Base-by-base conservation (phyloP, 1,284 basidiomycete species). In the Termitomyces sp. region DNA sequence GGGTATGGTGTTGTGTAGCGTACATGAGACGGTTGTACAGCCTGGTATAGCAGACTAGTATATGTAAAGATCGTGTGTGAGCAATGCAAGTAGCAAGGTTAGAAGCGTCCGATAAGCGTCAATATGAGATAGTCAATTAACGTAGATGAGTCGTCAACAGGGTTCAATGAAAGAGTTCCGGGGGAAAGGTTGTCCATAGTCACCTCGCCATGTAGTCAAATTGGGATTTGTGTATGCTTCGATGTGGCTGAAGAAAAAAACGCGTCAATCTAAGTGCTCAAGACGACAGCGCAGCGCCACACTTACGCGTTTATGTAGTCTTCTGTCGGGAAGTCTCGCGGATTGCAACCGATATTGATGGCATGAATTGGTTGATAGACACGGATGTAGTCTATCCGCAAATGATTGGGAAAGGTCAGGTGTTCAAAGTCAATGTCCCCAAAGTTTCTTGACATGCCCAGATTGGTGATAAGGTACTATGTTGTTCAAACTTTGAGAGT, bases 341-440 rank as follows among this genome's bases (percentile, higher is more conserved):
- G 88, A 60, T 88, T 75, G 60, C 88, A 91, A 13, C 87, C 86
- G 40, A 90, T 73, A 60, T 83, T 84, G 33, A 78, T 79, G 5
- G 74, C 66, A 28, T 78, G 66, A 26, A 71, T 66, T 30, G 78
- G 74, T 57, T 84, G 84, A 62, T 87, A 88, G 1, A 90, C 80
- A 14, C 87, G 73, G 42, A 90, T 77, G 61, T 85, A 91, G 63
- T 91, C 88, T 37, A 91, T 68, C 30, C 72, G 72, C 77, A 88
- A 76, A 56, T 78, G 73, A 1, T 72, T 76, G 3, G 88, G 86
- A 66, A 84, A 87, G 8, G 69, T 69, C 30, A 88, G 68, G 54
- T 83, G 66, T 1, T 62, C 65, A 37, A 83, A 73, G 59, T 87
- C 79, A 35, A 88, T 80, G 11, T 64, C 46, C 8, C 70, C 70